Conservation (phyloP, 1,284 basidiomycete genomes). For the Peniophora sp. region DNA sequence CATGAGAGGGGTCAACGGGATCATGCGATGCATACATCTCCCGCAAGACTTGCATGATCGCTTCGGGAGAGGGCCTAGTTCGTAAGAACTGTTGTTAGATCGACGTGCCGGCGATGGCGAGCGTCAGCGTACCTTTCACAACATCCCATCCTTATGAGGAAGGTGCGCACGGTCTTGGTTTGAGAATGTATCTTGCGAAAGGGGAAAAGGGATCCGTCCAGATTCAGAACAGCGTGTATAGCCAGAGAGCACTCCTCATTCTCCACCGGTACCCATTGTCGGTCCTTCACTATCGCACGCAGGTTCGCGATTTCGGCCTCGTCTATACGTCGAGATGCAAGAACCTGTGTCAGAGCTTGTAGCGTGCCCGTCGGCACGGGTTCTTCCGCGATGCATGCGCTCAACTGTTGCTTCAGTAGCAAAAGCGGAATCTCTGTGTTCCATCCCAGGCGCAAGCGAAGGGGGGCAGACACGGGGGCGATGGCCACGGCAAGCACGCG, state of each 20-base stretch:
- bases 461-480: constrained; percentile 21
- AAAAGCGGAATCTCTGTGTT: not conserved
- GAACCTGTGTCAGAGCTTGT: not conserved
- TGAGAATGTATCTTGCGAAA: constrained; percentile 1
- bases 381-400: not conserved
- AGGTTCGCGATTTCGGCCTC: not conserved
- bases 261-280: not conserved
- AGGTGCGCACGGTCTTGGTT: constrained; percentile 11
- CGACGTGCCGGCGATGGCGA: constrained; percentile 8
- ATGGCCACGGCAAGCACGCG: not conserved
- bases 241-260: not conserved
- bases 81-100: not conserved
- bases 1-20: not conserved
- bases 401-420: not conserved
- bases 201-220: not conserved
- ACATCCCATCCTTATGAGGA: constrained; percentile 28
- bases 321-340: too few species aligned
- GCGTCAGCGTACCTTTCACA: constrained; percentile 20
- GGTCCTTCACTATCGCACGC: not conserved
- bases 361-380: not conserved
- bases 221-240: not conserved
- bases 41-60: not conserved
- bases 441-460: constrained; percentile 5
- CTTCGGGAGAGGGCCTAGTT: not conserved
- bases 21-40: too few species aligned